phyloP scores from a whole-genome alignment of 805 yeast genomes.

The Lipomyces oligophaga region DNA sequence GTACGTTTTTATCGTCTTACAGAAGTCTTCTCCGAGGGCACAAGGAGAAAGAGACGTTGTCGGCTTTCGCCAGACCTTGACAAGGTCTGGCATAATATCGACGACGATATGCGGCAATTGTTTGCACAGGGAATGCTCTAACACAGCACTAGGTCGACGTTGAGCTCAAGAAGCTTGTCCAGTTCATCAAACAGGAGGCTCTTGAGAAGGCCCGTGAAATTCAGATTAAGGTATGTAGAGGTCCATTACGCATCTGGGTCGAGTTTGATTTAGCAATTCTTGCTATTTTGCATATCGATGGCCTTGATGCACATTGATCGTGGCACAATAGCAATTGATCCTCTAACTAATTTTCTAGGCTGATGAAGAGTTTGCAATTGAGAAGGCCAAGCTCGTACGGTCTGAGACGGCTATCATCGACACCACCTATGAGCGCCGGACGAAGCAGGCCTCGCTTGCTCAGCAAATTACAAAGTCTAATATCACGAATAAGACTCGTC shows the following conservation, averaged over 20 bases:
- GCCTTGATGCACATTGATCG: too few relatives aligned
- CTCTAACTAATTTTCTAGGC: constrained; percentile 43
- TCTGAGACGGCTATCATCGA: constrained; percentile 88
- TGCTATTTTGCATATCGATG: too few relatives aligned
- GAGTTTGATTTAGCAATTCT: too few relatives aligned
- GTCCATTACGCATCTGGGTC: too few relatives aligned
- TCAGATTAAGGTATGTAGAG: constrained; percentile 63
- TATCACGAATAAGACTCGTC: constrained; percentile 90
- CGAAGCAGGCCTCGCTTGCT: constrained; percentile 85
- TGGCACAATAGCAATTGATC: neutral
- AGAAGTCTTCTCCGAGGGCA: too few relatives aligned
- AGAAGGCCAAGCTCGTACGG: constrained; percentile 91
- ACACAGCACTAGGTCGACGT: constrained; percentile 79
- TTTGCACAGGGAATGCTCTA: too few relatives aligned
- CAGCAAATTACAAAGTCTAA: constrained; percentile 96
- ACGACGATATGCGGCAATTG: neutral
- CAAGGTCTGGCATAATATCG: too few relatives aligned
- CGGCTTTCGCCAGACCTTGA: too few relatives aligned
- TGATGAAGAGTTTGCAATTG: constrained; percentile 97
- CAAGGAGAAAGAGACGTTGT: too few relatives aligned
- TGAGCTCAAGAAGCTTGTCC: constrained; percentile 96
- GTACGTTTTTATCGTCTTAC: constrained; percentile 8
- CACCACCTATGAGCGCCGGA: constrained; percentile 67
- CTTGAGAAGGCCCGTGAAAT: constrained; percentile 98
- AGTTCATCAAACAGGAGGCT: constrained; percentile 98